Percentiles rank a stretch among this genome's conserved stretches.
Conservation (phyloP, 1,284 basidiomycete genomes). For the Austropuccinia psidii region DNA sequence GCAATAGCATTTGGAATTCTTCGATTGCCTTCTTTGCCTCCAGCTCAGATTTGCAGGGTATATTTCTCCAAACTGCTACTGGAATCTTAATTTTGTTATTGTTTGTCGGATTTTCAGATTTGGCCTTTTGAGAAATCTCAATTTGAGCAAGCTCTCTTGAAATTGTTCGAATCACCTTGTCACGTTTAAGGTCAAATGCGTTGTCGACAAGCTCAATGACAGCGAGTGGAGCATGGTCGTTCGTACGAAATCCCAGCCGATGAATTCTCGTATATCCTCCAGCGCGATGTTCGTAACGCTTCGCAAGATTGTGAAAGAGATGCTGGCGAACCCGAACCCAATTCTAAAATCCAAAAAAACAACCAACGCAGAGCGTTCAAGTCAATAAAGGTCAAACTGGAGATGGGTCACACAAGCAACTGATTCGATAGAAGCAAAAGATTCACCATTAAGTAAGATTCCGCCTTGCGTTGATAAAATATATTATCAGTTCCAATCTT, state of each 20-base stretch:
- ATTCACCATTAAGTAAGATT: background rate
- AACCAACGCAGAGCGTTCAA: background rate
- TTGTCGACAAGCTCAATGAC: constrained; percentile 91
- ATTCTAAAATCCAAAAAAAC: constrained; percentile 41
- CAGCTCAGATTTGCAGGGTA: constrained; percentile 5
- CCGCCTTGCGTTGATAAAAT: constrained; percentile 21
- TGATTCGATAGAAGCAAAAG: background rate
- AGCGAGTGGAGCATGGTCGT: constrained; percentile 89
- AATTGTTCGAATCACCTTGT: constrained; percentile 29
- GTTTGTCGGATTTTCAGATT: background rate
- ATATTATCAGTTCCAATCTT: background rate
- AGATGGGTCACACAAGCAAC: background rate
- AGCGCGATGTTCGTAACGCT: constrained; percentile 70
- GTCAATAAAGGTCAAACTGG: background rate
- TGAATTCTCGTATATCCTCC: constrained; percentile 96
- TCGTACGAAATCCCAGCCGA: constrained; percentile 74
- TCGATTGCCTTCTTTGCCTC: constrained; percentile 22
- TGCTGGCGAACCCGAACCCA: constrained; percentile 57
- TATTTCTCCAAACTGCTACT: constrained; percentile 27
- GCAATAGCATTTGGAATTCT: constrained; percentile 8
- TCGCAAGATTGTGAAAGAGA: constrained; percentile 68
- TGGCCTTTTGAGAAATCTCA: background rate
- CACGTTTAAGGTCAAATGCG: constrained; percentile 66
- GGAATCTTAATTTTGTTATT: constrained; percentile 8
- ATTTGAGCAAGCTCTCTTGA: constrained; percentile 21